Conservation (phyloP, 164 flowering plant genomes). For the Piper longum region DNA sequence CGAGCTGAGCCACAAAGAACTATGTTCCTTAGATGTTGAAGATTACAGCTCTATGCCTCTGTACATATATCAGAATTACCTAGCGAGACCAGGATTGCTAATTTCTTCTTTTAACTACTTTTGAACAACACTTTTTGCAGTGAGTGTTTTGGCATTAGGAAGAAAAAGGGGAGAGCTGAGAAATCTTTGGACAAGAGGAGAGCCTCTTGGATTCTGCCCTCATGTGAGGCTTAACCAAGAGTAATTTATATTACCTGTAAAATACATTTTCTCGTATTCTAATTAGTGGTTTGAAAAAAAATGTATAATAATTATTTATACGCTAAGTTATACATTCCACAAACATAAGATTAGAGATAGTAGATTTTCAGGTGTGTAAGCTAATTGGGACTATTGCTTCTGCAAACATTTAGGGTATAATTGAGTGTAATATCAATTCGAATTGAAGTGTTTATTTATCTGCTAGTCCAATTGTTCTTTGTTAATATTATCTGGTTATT, state of each 20-base stretch:
- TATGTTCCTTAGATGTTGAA: too few species aligned
- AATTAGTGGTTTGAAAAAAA: too few species aligned
- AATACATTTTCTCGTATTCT: too few species aligned
- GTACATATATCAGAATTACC: neutral
- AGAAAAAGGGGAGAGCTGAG: constrained; percentile 53
- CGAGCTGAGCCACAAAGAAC: too few species aligned
- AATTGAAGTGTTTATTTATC: too few species aligned
- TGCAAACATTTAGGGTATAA: too few species aligned
- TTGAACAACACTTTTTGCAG: constrained; percentile 18
- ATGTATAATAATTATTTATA: neutral
- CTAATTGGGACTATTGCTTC: neutral
- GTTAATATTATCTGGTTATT: too few species aligned
- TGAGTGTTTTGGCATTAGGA: constrained; percentile 51
- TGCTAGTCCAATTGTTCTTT: too few species aligned
- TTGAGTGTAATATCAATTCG: too few species aligned
- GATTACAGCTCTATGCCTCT: neutral
- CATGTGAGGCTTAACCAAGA: constrained; percentile 33
- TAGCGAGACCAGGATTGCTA: neutral
- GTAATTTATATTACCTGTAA: neutral
- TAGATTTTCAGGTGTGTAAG: neutral
- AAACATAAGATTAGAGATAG: neutral
- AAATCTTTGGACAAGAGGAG: constrained; percentile 58
- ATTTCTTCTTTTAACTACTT: neutral
- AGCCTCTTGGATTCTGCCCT: constrained; percentile 55
- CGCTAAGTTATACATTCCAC: neutral